Base-by-base conservation (phyloP, 176 grass and related monocot genomes). In the Miscanthus lutarioriparius region DNA sequence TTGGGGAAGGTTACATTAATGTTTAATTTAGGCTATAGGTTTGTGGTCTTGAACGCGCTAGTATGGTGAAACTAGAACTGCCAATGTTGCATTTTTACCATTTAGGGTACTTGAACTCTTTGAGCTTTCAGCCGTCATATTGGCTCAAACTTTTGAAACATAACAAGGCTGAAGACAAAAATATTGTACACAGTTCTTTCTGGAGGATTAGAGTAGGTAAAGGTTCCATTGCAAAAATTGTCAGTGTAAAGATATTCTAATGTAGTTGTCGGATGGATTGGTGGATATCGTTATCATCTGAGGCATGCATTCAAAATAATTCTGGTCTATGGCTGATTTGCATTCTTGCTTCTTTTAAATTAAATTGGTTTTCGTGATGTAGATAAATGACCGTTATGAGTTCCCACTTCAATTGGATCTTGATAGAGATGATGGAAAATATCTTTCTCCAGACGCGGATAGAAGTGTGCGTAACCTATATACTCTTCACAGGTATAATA, bases 361-460 rank as follows among this genome's bases (percentile, higher is more conserved):
- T 65, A 47, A 85, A 35, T 85, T 76, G 17, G 82, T 76, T 69
- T 79, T 27, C 25, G 27, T 47, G 27, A 81, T 86, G 83, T 80
- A 94, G 92, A 94, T 94, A 89, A 94, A 94, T 84, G 92, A 94
- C 62, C 84, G 84, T 56, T 94, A 94, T 9, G 92, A 94, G 84
- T 94, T 94, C 36, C 92, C 92, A 39, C 84, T 91, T 75, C 87
- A 94, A 70, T 71, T 94, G 78, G 92, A 94, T 43, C 92, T 94
- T 65, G 92, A 94, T 41, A 91, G 40, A 81, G 83, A 91, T 35
- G 67, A 82, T 49, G 89, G 92, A 37, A 94, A 89, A 80, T 94
- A 94, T 85, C 89, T 94, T 69, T 91, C 89, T 72, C 89, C 89
- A 27, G 86, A 94, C 27, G 92, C 92, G 71, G 89, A 94, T 64